Evolutionary conservation across 495 filamentous ascomycete genomes (phyloP).

Genomic region (Penicillium ochrochloron): DNA sequence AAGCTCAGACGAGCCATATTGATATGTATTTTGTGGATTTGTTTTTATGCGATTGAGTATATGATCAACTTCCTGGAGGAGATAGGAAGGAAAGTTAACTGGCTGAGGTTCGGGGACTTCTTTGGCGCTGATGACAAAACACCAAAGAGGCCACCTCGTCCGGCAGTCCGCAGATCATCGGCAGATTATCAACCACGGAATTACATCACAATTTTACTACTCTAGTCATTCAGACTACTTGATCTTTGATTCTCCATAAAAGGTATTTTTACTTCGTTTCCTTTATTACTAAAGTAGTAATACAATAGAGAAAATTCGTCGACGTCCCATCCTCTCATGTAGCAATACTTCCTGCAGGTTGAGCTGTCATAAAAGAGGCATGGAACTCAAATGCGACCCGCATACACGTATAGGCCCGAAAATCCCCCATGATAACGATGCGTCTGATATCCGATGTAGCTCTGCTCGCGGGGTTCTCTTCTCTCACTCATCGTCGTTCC

Average conservation of each 20-base stretch:
- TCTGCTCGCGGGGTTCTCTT: constrained; percentile 14
- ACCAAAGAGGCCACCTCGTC: constrained; percentile 14
- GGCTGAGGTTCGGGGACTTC: not conserved
- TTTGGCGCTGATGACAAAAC: constrained; percentile 17
- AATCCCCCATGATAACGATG: constrained; percentile 16
- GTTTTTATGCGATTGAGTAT: not conserved
- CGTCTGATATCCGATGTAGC: constrained; percentile 20
- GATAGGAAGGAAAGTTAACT: not conserved
- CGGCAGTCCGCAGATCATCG: constrained; percentile 7
- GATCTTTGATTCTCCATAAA: not conserved
- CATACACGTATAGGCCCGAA: constrained; percentile 23
- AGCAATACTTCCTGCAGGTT: constrained; percentile 14
- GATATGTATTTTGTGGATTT: not conserved
- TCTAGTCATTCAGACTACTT: not conserved
- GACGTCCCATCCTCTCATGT: constrained; percentile 9
- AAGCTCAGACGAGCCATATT: constrained; percentile 55
- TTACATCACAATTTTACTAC: too few species aligned
- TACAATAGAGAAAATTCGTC: constrained; percentile 29
- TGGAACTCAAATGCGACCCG: constrained; percentile 14
- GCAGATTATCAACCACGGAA: not conserved
- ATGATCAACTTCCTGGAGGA: constrained; percentile 6
- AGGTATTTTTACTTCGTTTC: constrained; percentile 13
- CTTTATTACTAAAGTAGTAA: constrained; percentile 35
- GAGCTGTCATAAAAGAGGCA: constrained; percentile 8
- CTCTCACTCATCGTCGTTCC: constrained; percentile 46